Conservation (phyloP, 441 rosid species). For the Mallotus repandus region DNA sequence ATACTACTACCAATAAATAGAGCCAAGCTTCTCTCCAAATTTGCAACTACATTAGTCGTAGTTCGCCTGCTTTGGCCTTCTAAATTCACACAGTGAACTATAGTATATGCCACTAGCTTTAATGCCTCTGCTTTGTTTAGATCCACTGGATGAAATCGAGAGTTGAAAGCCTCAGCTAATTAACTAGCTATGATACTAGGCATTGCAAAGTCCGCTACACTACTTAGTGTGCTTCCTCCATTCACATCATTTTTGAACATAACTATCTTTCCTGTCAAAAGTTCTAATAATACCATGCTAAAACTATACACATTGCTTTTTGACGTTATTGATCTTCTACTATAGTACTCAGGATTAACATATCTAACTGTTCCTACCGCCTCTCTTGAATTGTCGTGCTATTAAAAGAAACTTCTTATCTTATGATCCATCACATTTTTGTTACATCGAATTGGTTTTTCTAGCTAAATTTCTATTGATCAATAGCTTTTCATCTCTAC, state of each 20-base stretch:
- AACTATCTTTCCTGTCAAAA: constrained; percentile 76
- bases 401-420: too few species aligned
- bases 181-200: constrained; percentile 44
- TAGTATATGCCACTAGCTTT: constrained; percentile 75
- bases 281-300: constrained; percentile 74
- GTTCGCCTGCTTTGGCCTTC: constrained; percentile 77
- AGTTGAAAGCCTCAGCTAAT: constrained; percentile 47
- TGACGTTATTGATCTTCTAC: too few species aligned
- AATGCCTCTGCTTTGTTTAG: constrained; percentile 63
- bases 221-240: constrained; percentile 41
- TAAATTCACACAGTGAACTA: constrained; percentile 66
- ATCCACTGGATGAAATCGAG: constrained; percentile 47
- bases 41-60: constrained; percentile 56
- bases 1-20: constrained; percentile 57
- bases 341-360: too few species aligned
- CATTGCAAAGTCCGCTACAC: constrained; percentile 62
- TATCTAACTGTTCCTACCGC: too few species aligned
- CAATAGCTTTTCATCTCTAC: too few species aligned
- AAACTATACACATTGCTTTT: constrained; percentile 81
- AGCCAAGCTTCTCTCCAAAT: constrained; percentile 66
- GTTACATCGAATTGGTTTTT: too few species aligned
- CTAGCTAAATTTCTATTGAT: too few species aligned
- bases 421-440: too few species aligned
- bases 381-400: too few species aligned
- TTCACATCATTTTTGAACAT: constrained; percentile 44